Conservation (phyloP, 805 yeast species). For the Candida insectalens region DNA sequence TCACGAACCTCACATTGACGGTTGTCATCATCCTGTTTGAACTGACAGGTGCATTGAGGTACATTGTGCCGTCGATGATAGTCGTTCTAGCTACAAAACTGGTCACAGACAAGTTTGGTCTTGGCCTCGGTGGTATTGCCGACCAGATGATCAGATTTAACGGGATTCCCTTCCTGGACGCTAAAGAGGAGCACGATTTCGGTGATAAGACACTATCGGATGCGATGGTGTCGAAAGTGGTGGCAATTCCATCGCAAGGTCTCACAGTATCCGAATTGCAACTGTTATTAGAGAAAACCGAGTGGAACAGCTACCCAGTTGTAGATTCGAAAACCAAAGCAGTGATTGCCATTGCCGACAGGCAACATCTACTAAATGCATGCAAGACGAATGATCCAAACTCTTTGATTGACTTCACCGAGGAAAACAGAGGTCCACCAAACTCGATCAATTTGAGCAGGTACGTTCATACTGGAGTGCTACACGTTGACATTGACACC, state of each 20-base stretch:
- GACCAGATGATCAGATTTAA: conserved; percentile 88
- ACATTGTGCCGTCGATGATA: conserved; percentile 92
- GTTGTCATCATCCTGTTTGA: conserved; percentile 96
- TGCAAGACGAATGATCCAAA: background rate
- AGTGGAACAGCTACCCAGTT: conserved; percentile 45
- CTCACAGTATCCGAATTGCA: conserved; percentile 27
- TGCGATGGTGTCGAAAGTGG: conserved; percentile 47
- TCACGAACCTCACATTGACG: conserved; percentile 84
- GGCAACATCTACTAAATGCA: background rate
- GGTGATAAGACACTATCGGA: conserved; percentile 37
- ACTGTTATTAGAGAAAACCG: conserved; percentile 23
- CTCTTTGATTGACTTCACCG: background rate
- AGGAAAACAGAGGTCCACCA: conserved; percentile 2
- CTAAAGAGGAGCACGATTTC: conserved; percentile 58
- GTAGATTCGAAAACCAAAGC: conserved; percentile 21
- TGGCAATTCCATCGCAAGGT: conserved; percentile 29
- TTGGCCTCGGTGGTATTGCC: conserved; percentile 74
- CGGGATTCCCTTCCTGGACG: conserved; percentile 75
- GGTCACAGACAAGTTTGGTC: conserved; percentile 69
- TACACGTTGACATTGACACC: conserved; percentile 43
- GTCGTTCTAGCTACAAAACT: conserved; percentile 82
- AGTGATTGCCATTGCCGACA: conserved; percentile 1
- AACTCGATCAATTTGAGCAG: conserved; percentile 18
- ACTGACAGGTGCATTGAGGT: conserved; percentile 87
- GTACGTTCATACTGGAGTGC: conserved; percentile 46